Evolutionary conservation across 1,284 basidiomycete species (phyloP).

Genomic region (Cystobasidium slooffiae): DNA sequence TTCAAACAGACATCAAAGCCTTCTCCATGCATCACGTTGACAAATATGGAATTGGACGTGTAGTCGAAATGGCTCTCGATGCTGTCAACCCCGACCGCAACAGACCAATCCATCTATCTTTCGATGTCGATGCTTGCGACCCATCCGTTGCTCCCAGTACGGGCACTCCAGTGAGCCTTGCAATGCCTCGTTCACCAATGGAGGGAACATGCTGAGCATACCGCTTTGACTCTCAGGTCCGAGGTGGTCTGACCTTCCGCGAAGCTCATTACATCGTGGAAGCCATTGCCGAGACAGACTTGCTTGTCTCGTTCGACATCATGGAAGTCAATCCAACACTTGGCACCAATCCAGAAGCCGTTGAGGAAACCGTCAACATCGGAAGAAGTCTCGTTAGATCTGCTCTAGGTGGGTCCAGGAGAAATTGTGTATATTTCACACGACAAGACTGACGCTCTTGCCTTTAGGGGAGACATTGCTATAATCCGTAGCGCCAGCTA

Average conservation of each 20-base stretch:
- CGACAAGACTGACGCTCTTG: not conserved
- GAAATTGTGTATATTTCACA: not conserved
- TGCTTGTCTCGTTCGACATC: slow-evolving; percentile 86
- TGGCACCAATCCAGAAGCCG: slow-evolving; percentile 67
- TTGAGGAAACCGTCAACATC: slow-evolving; percentile 85
- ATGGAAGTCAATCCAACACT: slow-evolving; percentile 98
- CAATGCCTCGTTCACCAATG: slow-evolving; percentile 18
- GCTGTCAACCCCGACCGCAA: slow-evolving; percentile 84
- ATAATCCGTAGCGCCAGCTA: not conserved
- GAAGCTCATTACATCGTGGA: slow-evolving; percentile 98
- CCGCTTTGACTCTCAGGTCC: slow-evolving; percentile 63
- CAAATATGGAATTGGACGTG: slow-evolving; percentile 90
- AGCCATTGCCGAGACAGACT: slow-evolving; percentile 88
- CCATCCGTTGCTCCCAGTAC: slow-evolving; percentile 84
- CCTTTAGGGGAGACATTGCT: slow-evolving; percentile 42
- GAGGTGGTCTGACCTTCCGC: slow-evolving; percentile 93
- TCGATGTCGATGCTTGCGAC: slow-evolving; percentile 87
- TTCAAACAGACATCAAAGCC: slow-evolving; percentile 72
- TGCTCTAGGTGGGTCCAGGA: slow-evolving; percentile 73
- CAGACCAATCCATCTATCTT: slow-evolving; percentile 89
- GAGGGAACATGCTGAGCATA: not conserved
- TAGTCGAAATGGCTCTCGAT: slow-evolving; percentile 94
- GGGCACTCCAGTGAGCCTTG: slow-evolving; percentile 76
- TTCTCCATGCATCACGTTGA: slow-evolving; percentile 99
- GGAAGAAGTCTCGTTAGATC: slow-evolving; percentile 90